A percentile compares a stretch with the other conserved stretches of the same genome.
phyloP scores from a whole-genome alignment of 148 eudicot genomes.

The Fagopyrum esculentum region DNA sequence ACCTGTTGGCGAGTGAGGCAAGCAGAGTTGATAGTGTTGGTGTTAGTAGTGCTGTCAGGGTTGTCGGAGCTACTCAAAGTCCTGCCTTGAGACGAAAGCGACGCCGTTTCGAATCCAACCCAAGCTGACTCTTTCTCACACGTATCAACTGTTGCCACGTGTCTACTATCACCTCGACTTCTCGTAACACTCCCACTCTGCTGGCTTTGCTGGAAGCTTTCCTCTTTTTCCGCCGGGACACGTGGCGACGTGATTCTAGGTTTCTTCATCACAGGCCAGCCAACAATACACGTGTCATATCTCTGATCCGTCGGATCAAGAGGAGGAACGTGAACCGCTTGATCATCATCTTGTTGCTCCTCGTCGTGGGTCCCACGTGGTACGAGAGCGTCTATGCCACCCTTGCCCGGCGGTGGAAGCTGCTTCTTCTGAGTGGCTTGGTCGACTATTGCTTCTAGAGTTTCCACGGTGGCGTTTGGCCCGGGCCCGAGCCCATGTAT shows the following conservation, averaged over 20 bases:
- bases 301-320: too few relatives aligned
- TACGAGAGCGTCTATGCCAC: slow-evolving; percentile 3
- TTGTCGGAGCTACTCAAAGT: slow-evolving; percentile 35
- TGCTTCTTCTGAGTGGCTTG: slow-evolving; percentile 39
- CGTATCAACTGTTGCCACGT: slow-evolving; percentile 27
- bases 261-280: background rate
- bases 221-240: slow-evolving; percentile 15
- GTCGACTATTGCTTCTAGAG: slow-evolving; percentile 71
- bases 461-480: slow-evolving; percentile 38
- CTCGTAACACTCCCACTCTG: slow-evolving; percentile 35
- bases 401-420: background rate
- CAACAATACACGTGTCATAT: background rate
- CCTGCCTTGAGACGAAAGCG: slow-evolving; percentile 48
- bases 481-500: slow-evolving; percentile 54
- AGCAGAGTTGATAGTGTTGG: slow-evolving; percentile 53
- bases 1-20: slow-evolving; percentile 55
- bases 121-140: slow-evolving; percentile 22
- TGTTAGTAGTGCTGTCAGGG: slow-evolving; percentile 24
- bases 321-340: background rate
- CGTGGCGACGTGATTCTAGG: slow-evolving; percentile 10
- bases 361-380: background rate
- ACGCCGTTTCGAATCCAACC: slow-evolving; percentile 36
- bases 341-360: background rate
- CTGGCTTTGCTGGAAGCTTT: slow-evolving; percentile 22
- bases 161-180: slow-evolving; percentile 24